These are phyloP conservation scores for Blastobotrys indianensis DNA, from an alignment of 1,139 yeast genomes.

Conservation along the genomic window DNA sequence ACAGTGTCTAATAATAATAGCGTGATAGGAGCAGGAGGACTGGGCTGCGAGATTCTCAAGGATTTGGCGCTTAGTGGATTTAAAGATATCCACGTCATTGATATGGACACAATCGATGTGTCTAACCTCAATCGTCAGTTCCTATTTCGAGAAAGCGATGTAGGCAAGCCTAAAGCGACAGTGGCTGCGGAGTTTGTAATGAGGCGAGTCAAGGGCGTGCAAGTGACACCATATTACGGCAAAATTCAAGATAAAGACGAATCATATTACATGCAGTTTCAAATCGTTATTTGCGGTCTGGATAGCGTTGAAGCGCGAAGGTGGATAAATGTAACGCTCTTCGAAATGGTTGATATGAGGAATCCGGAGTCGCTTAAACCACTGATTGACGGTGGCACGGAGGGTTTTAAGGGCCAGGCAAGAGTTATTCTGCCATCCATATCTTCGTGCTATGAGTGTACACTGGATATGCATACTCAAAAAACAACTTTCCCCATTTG, in stretches of 20 bases:
- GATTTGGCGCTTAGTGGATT: slow-evolving; percentile 77
- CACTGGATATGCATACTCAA: slow-evolving; percentile 67
- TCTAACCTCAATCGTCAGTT: slow-evolving; percentile 90
- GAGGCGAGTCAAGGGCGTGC: slow-evolving; percentile 43
- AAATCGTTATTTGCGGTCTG: slow-evolving; percentile 76
- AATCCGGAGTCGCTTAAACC: slow-evolving; percentile 62
- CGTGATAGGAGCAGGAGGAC: slow-evolving; percentile 86
- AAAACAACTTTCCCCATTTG: slow-evolving; percentile 81
- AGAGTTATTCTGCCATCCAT: slow-evolving; percentile 81
- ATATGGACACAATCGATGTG: slow-evolving; percentile 91
- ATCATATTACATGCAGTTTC: slow-evolving; percentile 63
- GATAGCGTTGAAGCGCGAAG: slow-evolving; percentile 89
- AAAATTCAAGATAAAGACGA: slow-evolving; percentile 66
- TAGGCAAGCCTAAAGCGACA: slow-evolving; percentile 75
- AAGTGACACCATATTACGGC: slow-evolving; percentile 54
- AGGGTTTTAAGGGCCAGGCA: slow-evolving; percentile 89
- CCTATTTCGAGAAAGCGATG: slow-evolving; percentile 63
- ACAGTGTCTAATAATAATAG: background rate
- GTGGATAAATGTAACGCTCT: slow-evolving; percentile 79
- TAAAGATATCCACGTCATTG: slow-evolving; percentile 70
- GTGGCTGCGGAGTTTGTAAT: slow-evolving; percentile 65
- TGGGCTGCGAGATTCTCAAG: slow-evolving; percentile 90
- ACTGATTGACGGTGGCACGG: slow-evolving; percentile 91
- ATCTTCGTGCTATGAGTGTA: slow-evolving; percentile 90
- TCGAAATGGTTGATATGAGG: slow-evolving; percentile 50